phyloP scores from a whole-genome alignment of 2,329 filamentous ascomycete genomes.

The Sporothrix variecibatus region DNA sequence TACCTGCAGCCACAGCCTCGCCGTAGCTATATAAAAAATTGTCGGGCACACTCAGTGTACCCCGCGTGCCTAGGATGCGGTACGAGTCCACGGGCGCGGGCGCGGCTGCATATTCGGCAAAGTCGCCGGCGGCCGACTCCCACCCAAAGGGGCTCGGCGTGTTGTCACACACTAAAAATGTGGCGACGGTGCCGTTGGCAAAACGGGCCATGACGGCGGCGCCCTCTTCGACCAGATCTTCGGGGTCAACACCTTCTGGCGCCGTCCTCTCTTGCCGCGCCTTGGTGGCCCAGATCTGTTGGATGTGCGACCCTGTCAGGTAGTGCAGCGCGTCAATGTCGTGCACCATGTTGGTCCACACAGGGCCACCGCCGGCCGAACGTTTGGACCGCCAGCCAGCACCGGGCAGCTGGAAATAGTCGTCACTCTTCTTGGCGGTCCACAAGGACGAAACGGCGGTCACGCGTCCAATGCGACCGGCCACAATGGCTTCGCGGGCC shows the following conservation, averaged over 20 bases:
- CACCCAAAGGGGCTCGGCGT: slow-evolving; percentile 18
- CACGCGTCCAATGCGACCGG: background rate
- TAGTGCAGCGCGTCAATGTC: slow-evolving; percentile 9
- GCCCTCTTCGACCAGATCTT: background rate
- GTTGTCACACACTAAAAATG: background rate
- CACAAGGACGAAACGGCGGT: background rate
- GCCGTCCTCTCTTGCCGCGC: background rate
- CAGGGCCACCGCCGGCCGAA: background rate
- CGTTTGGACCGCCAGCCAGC: background rate
- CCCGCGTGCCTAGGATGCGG: background rate
- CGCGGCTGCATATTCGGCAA: background rate
- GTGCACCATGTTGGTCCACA: slow-evolving; percentile 10
- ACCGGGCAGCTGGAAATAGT: slow-evolving; percentile 5
- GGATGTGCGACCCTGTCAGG: background rate
- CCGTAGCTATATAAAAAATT: background rate
- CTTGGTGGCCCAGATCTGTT: background rate
- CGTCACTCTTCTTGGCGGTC: slow-evolving; percentile 3
- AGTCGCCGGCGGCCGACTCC: background rate
- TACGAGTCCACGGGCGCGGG: background rate
- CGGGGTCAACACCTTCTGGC: background rate
- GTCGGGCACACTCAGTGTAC: background rate
- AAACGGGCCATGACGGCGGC: background rate
- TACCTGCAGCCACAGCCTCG: background rate
- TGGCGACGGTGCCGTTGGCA: background rate
- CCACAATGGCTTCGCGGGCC: background rate